Conservation (phyloP, 1,284 basidiomycete genomes). For the Meira miltonrushii region DNA sequence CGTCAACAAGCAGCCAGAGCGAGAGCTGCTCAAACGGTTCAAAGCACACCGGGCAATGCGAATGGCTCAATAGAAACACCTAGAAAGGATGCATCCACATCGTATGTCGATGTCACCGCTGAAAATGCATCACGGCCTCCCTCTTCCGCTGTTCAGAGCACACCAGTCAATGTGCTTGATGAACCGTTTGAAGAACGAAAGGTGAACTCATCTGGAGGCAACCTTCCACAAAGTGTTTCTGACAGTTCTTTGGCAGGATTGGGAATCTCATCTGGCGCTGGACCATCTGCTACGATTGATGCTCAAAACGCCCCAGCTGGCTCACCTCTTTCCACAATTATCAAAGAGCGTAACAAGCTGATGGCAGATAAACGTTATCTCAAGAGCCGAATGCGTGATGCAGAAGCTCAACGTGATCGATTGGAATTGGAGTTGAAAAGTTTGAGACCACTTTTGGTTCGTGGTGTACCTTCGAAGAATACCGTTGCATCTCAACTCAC, state of each 20-base stretch:
- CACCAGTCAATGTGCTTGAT: not conserved
- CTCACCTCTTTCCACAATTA: constrained; percentile 29
- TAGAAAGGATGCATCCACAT: not conserved
- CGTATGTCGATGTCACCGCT: not conserved
- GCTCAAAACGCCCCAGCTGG: constrained; percentile 18
- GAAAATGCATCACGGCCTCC: not conserved
- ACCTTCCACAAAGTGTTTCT: too few species aligned
- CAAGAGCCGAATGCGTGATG: constrained; percentile 41
- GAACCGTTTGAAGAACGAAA: constrained; percentile 9
- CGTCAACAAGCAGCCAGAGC: constrained; percentile 15
- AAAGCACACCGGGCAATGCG: not conserved
- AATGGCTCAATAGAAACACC: not conserved
- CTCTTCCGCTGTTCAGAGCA: not conserved
- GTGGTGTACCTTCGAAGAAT: constrained; percentile 18
- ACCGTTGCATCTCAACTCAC: not conserved
- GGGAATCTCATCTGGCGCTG: constrained; percentile 7
- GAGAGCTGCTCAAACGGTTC: constrained; percentile 9
- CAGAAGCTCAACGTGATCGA: constrained; percentile 45
- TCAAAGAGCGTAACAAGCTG: constrained; percentile 47
- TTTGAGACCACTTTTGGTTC: constrained; percentile 42
- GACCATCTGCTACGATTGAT: constrained; percentile 19
- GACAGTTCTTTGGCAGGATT: constrained; percentile 4
- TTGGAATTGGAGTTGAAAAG: constrained; percentile 45
- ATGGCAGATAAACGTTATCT: constrained; percentile 48
- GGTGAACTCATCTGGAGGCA: not conserved